These are phyloP conservation scores for Phycomyces nitens DNA, from an alignment of 192 early-diverging fungal species.

Conservation along the genomic window DNA sequence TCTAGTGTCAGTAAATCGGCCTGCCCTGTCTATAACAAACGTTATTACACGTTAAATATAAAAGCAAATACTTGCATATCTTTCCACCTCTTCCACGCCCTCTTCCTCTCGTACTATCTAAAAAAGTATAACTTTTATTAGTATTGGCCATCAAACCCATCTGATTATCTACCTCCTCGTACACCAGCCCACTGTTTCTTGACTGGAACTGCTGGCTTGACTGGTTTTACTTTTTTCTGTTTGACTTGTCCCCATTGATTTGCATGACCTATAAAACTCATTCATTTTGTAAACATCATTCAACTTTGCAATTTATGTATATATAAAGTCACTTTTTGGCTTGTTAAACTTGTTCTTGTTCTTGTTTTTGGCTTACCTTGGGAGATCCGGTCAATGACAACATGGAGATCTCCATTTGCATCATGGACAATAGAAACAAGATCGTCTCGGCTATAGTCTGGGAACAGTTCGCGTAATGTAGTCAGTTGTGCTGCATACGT, in stretches of 20 bases:
- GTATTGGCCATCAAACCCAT: background rate
- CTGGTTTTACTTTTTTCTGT: constrained; percentile 28
- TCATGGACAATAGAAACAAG: constrained; percentile 83
- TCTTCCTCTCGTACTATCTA: constrained; percentile 2
- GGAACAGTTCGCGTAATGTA: constrained; percentile 66
- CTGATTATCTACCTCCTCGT: constrained; percentile 1
- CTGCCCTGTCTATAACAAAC: background rate
- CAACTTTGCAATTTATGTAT: background rate
- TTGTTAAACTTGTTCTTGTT: too few species aligned
- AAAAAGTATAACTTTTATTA: background rate
- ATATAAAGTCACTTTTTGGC: too few species aligned
- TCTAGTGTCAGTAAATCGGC: background rate
- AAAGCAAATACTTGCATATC: background rate
- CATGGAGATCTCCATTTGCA: constrained; percentile 79
- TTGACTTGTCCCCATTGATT: constrained; percentile 36
- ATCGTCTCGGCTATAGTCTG: constrained; percentile 87
- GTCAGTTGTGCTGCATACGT: constrained; percentile 60
- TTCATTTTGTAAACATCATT: too few species aligned
- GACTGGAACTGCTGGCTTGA: constrained; percentile 11
- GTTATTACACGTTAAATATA: background rate
- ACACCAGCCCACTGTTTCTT: background rate
- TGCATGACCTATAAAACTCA: constrained; percentile 21
- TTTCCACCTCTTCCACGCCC: constrained; percentile 12
- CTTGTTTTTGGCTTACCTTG: too few species aligned
- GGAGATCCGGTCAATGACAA: constrained; percentile 74